phyloP scores from a whole-genome alignment of 108 stramenopile species.

The Ochromonas danica region DNA sequence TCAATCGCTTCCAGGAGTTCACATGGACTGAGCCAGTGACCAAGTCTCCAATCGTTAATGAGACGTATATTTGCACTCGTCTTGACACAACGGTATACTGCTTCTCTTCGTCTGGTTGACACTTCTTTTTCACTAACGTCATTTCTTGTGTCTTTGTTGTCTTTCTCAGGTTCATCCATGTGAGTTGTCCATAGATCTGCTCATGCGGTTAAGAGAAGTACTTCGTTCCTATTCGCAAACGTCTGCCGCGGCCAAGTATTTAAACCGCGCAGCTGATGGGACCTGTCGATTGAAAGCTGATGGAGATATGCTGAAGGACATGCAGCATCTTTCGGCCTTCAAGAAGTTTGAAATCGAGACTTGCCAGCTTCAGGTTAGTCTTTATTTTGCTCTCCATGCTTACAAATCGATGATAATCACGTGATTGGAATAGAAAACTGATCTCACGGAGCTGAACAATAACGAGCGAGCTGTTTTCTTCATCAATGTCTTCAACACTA shows the following conservation, averaged over 20 bases:
- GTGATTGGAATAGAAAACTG: background rate
- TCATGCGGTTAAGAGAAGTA: background rate
- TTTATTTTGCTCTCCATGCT: too few species aligned
- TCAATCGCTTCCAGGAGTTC: too few species aligned
- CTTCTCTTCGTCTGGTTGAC: too few species aligned
- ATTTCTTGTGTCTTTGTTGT: too few species aligned
- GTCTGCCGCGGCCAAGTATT: background rate
- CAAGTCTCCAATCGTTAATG: background rate
- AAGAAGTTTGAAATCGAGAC: background rate
- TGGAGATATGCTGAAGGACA: background rate
- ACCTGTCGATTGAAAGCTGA: background rate
- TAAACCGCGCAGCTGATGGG: background rate
- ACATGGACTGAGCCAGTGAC: background rate
- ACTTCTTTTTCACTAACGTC: too few species aligned
- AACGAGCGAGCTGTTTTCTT: too few species aligned
- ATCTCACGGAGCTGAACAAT: too few species aligned
- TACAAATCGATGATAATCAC: background rate
- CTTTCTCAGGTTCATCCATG: background rate
- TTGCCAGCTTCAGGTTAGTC: constrained; percentile 8
- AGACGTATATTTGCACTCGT: background rate
- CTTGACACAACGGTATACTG: too few species aligned
- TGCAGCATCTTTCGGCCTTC: constrained; percentile 7
- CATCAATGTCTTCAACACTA: too few species aligned
- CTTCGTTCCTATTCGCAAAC: background rate
- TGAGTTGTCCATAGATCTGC: background rate